Base-by-base conservation (phyloP, 768 basidiomycete genomes). In the Mrakia hoshinonis region DNA sequence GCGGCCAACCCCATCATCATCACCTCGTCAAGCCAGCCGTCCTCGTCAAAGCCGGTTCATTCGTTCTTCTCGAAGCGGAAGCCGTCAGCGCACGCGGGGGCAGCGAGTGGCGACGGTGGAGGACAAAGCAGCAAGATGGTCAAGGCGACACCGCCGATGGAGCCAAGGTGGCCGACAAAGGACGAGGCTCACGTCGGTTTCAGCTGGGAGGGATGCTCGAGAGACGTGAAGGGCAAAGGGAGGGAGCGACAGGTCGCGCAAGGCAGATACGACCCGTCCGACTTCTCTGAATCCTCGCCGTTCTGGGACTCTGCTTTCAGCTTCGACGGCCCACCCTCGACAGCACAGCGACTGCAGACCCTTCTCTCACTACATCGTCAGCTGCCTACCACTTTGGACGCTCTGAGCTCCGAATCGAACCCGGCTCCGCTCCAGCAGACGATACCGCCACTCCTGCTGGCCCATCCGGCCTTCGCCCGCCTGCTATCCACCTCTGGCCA, bases 401-500 rank as follows among this genome's bases (percentile, higher is more conserved):
- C 49, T 15, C 51, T 46, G 18, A 24, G 22, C 13, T 46, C 18
- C 46, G 15, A 13, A 39, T 20, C 54, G 20, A 3, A 20, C 9
- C 29, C 29, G 2, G 4, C 5, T 49, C 54, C 24, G 26, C 6
- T 24, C 26, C 20, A 52, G 4, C 31, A 11, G 26, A 52, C 31
- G 20, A 9, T 66, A 10, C 39, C 65, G 1, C 63, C 51, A 7
- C 34, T 11, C 15, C 38, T 67, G 7, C 29, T 47, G 10, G 11
- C 39, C 24, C 64, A 72, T 26, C 70, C 64, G 29, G 70, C 70
- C 51, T 72, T 72, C 51, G 22, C 64, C 20, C 52, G 64, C 3
- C 70, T 72, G 15, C 15, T 64, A 29, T 15, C 49, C 24, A 24
- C 47, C 48, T 6, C 64, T n/a, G 34, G 43, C 29, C 20, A 48